Percentiles rank a stretch among this genome's conserved stretches.
These are phyloP conservation scores for Terana coerulea DNA, from an alignment of 768 basidiomycete species.

Conservation along the genomic window DNA sequence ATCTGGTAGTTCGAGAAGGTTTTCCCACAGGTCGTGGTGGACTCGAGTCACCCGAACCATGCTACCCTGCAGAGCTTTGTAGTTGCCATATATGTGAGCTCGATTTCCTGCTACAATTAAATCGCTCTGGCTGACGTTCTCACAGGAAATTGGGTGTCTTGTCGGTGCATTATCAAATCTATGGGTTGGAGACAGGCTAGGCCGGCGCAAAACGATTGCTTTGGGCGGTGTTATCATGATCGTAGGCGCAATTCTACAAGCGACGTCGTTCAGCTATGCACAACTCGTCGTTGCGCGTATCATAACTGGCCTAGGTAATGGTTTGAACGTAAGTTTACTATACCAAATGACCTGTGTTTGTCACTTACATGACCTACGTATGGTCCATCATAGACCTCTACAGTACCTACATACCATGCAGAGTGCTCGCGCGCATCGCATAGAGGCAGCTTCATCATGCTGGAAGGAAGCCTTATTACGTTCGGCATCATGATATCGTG, in stretches of 20 bases:
- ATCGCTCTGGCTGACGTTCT: background rate
- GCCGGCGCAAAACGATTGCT: constrained; percentile 54
- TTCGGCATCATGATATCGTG: constrained; percentile 62
- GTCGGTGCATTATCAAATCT: constrained; percentile 60
- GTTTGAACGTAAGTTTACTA: constrained; percentile 45
- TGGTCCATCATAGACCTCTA: constrained; percentile 45
- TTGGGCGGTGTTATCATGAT: constrained; percentile 59
- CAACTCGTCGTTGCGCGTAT: constrained; percentile 61
- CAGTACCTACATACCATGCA: constrained; percentile 60
- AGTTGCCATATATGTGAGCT: constrained; percentile 54
- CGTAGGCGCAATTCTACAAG: constrained; percentile 58
- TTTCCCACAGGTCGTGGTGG: constrained; percentile 51
- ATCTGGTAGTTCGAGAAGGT: constrained; percentile 54
- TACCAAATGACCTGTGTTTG: background rate
- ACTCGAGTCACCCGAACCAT: constrained; percentile 37
- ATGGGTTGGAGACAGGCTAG: constrained; percentile 56
- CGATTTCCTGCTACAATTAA: background rate
- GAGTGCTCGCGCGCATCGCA: constrained; percentile 60
- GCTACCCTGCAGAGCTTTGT: constrained; percentile 58
- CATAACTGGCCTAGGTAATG: constrained; percentile 63
- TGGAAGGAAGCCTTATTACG: constrained; percentile 61
- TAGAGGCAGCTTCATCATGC: constrained; percentile 60
- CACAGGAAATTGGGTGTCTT: constrained; percentile 62
- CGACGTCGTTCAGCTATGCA: constrained; percentile 52
- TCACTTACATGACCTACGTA: background rate